A percentile compares a stretch with the other conserved stretches of the same genome.
phyloP scores from a whole-genome alignment of 768 basidiomycete species.

The Trametes cingulata region DNA sequence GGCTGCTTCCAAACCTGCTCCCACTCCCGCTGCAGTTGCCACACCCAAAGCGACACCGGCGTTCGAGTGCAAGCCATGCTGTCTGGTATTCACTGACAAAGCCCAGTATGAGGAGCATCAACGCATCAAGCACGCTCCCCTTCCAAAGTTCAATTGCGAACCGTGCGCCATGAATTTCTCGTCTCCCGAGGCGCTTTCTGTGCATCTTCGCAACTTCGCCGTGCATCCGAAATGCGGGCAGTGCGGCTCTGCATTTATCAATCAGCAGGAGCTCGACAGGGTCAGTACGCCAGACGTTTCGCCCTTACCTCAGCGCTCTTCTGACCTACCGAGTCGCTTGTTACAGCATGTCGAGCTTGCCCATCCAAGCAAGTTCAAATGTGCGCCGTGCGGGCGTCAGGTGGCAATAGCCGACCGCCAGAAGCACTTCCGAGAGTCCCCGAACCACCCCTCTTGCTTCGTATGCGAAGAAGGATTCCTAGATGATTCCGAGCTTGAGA shows the following conservation, averaged over 20 bases:
- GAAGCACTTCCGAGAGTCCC: conserved; percentile 17
- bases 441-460: conserved; percentile 17
- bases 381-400: conserved; percentile 11
- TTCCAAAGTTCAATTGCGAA: conserved; percentile 7
- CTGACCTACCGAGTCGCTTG: neutral
- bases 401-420: neutral
- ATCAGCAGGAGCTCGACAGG: conserved; percentile 7
- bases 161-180: conserved; percentile 17
- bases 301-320: neutral
- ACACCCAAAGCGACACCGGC: neutral
- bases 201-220: conserved; percentile 5
- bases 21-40: neutral
- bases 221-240: conserved; percentile 15
- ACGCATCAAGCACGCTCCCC: neutral
- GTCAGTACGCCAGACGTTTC: neutral
- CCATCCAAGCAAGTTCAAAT: conserved; percentile 2
- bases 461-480: conserved; percentile 18
- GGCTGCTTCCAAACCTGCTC: neutral
- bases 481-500: neutral
- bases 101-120: neutral
- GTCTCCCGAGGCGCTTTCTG: conserved; percentile 13
- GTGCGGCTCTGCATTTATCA: conserved; percentile 14
- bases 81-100: neutral
- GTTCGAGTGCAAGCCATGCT: conserved; percentile 9
- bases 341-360: neutral